A percentile compares a stretch with the other conserved stretches of the same genome.
Evolutionary conservation across 371 early-diverging fungal genomes (phyloP).

Genomic region (Blastocladiella emersonii): DNA sequence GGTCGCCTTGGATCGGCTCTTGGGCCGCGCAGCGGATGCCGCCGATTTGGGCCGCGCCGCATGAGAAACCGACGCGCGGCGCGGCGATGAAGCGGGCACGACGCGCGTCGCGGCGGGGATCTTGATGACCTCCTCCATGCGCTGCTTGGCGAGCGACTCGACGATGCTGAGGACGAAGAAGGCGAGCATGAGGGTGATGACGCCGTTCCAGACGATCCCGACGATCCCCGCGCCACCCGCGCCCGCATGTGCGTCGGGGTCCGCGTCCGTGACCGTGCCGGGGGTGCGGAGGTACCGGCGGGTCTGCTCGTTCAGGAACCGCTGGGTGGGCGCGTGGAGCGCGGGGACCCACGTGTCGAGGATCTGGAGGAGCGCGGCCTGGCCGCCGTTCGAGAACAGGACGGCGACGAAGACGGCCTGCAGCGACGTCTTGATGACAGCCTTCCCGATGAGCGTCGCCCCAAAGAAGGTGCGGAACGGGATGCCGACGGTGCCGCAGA

Average conservation of each 20-base stretch:
- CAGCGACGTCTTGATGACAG: slow-evolving; percentile 65
- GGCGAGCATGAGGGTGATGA: slow-evolving; percentile 59
- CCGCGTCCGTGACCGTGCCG: background rate
- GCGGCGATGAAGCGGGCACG: no score
- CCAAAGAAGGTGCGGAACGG: slow-evolving; percentile 86
- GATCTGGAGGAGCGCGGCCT: slow-evolving; percentile 32
- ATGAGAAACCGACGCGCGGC: no score
- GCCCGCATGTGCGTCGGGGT: no score
- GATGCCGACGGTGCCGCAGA: slow-evolving; percentile 75
- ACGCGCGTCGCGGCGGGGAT: no score
- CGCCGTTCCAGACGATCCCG: slow-evolving; percentile 47
- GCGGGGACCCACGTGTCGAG: slow-evolving; percentile 30
- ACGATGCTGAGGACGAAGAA: slow-evolving; percentile 69
- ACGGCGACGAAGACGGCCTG: slow-evolving; percentile 38
- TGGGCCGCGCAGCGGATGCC: no score
- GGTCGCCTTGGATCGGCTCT: no score
- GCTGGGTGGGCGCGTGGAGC: slow-evolving; percentile 30
- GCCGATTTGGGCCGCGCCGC: no score
- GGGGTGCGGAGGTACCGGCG: slow-evolving; percentile 14
- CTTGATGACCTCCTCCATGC: background rate
- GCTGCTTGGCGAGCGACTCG: slow-evolving; percentile 53
- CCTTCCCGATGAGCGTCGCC: slow-evolving; percentile 84
- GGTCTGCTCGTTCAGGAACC: slow-evolving; percentile 31
- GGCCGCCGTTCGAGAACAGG: slow-evolving; percentile 50
- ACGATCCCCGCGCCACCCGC: background rate